Conservation (phyloP, 768 basidiomycete genomes). For the Boletus speciosus region DNA sequence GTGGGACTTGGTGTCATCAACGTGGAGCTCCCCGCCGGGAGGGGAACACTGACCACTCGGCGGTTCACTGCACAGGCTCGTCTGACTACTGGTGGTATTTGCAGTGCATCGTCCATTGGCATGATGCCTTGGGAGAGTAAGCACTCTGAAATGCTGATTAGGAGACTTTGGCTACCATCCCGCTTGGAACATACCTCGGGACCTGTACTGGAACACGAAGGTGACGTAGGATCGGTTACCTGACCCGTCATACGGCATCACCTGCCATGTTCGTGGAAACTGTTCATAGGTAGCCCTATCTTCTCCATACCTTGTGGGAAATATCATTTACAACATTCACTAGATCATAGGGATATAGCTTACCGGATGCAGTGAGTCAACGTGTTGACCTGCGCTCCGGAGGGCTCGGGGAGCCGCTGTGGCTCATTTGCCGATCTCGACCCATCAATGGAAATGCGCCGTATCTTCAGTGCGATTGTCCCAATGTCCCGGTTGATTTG, state of each 20-base stretch:
- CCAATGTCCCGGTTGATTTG: conserved; percentile 41
- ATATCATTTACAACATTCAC: conserved; percentile 2
- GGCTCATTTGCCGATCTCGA: conserved; percentile 42
- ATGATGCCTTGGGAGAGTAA: conserved; percentile 52
- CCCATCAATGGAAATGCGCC: conserved; percentile 27
- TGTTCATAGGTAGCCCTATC: conserved; percentile 40
- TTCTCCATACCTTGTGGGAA: conserved; percentile 46
- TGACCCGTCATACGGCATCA: conserved; percentile 44
- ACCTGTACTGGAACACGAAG: conserved; percentile 65
- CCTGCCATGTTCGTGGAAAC: conserved; percentile 50
- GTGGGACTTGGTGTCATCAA: conserved; percentile 4
- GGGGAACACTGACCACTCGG: conserved; percentile 28
- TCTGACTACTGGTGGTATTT: conserved; percentile 2
- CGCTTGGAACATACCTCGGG: conserved; percentile 39
- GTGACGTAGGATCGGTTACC: conserved; percentile 50
- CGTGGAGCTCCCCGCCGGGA: neutral
- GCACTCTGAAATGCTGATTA: conserved; percentile 38
- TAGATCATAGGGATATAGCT: conserved; percentile 1
- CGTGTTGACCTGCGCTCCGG: conserved; percentile 34
- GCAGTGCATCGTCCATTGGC: conserved; percentile 26
- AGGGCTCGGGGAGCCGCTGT: conserved; percentile 35
- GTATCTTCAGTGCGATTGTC: conserved; percentile 52
- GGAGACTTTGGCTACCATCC: neutral
- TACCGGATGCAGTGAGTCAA: conserved; percentile 51
- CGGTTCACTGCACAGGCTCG: conserved; percentile 28